Conservation (phyloP, 345 rosid species). For the Gossypium stocksii region DNA sequence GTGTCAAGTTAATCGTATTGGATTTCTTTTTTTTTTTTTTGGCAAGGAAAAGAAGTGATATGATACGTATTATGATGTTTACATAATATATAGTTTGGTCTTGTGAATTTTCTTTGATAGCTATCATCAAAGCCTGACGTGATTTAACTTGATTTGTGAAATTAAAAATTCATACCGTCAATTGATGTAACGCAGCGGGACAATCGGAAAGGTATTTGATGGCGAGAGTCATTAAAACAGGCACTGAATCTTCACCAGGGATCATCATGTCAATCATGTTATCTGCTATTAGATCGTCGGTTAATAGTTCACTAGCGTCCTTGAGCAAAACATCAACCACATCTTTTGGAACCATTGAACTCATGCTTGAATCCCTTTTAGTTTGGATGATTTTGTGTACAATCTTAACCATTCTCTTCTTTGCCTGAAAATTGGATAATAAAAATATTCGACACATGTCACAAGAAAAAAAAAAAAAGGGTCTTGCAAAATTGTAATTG, state of each 20-base stretch:
- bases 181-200: slow-evolving; percentile 65
- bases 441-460: no score
- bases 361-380: slow-evolving; percentile 34
- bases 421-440: slow-evolving; percentile 45
- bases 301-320: slow-evolving; percentile 48
- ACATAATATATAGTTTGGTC: not conserved
- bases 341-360: slow-evolving; percentile 41
- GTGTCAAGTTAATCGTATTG: not conserved
- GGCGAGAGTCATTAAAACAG: slow-evolving; percentile 87
- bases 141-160: not conserved
- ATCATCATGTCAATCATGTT: slow-evolving; percentile 98
- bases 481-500: not conserved
- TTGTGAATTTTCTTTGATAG: not conserved
- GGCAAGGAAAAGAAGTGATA: not conserved
- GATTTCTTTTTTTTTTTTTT: not conserved
- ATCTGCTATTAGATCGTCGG: slow-evolving; percentile 70
- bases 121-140: not conserved
- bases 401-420: slow-evolving; percentile 76
- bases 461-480: not conserved
- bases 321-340: slow-evolving; percentile 70
- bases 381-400: slow-evolving; percentile 52
- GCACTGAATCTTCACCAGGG: slow-evolving; percentile 98
- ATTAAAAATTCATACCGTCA: slow-evolving; percentile 43
- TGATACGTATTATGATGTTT: not conserved
- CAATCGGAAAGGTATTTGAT: slow-evolving; percentile 77